Evolutionary conservation across 768 basidiomycete genomes (phyloP).

Genomic region (Tulasnella sp.): DNA sequence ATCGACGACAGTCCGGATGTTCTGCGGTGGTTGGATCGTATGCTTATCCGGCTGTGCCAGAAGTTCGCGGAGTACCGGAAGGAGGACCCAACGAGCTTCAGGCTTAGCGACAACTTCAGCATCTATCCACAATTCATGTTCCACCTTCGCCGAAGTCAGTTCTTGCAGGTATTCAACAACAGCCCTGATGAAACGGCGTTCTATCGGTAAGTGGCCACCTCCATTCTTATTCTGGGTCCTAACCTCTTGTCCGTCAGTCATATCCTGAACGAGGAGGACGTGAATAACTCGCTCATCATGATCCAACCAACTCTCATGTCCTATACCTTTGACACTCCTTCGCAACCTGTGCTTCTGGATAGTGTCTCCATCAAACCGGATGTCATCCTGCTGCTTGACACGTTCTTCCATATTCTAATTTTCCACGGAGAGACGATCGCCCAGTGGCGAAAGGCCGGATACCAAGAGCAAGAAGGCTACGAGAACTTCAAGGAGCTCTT

Average conservation of each 20-base stretch:
- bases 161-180: conserved; percentile 99
- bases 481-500: conserved; percentile 97
- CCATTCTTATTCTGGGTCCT: background rate
- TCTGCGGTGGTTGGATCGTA: conserved; percentile 93
- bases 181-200: conserved; percentile 99
- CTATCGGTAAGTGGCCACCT: conserved; percentile 62
- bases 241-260: conserved; percentile 53
- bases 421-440: conserved; percentile 98
- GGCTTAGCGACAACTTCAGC: conserved; percentile 90
- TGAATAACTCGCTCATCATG: conserved; percentile 99
- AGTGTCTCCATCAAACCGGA: conserved; percentile 97
- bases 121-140: conserved; percentile 99
- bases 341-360: conserved; percentile 94
- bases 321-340: conserved; percentile 85
- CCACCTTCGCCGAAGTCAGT: conserved; percentile 94
- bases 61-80: conserved; percentile 99
- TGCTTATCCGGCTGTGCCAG: conserved; percentile 97
- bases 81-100: conserved; percentile 92
- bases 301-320: conserved; percentile 99
- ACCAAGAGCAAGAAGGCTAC: conserved; percentile 97
- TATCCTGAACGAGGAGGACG: conserved; percentile 92
- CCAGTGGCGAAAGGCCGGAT: conserved; percentile 96
- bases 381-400: conserved; percentile 92
- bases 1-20: conserved; percentile 98
- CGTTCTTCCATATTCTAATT: conserved; percentile 99